Evolutionary conservation across 371 early-diverging fungal species (phyloP), one percentile per base, ranked within the genome.

Genomic region (Smittium culicis): DNA sequence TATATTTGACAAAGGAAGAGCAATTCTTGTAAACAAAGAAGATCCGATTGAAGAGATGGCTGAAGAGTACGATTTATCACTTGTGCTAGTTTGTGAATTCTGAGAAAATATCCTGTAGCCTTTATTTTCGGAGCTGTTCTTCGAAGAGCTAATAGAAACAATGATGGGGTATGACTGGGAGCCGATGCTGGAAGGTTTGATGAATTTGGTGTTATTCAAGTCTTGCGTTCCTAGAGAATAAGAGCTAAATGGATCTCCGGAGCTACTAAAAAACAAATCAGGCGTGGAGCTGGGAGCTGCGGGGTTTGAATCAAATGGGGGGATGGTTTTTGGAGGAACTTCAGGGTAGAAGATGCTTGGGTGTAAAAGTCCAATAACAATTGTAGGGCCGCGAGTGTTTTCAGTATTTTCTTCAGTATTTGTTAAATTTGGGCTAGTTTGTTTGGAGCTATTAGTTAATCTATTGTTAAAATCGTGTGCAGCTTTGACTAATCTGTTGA

Each of bases 231-330:
- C 45, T 20, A 20, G 20, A 45, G 45, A 45, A 11, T 20, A 11
- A 20, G 45, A 11, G 20, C 5, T 11, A 45, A 11, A 45, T 5
- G 45, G 45, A 45, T 45, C 45, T 45, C 20, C 11, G 11, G 60
- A 29, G n/a, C 16, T 59, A n/a, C n/a, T 59, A 16, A 27, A 27
- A 33, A 63, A 32, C n/a, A 35, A 24, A 11, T 66, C 66, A 66
- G 45, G 33, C 27, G 76, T 65, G 31, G 77, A 70, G 28, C 67
- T 69, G 0, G 77, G 77, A 0, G 77, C 71, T 0, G 75, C 58
- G 1, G 77, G 77, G 28, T 76, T 76, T 28, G 74, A 65, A 57
- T 77, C 77, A 65, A 75, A 77, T 20, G 77, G 77, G 45, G 77
- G 77, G 16, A 77, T 69, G 8, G 75, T 70, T 0, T 76, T 76